Evolutionary conservation across 495 filamentous ascomycete genomes (phyloP).

Genomic region (Lepidopterella palustris): DNA sequence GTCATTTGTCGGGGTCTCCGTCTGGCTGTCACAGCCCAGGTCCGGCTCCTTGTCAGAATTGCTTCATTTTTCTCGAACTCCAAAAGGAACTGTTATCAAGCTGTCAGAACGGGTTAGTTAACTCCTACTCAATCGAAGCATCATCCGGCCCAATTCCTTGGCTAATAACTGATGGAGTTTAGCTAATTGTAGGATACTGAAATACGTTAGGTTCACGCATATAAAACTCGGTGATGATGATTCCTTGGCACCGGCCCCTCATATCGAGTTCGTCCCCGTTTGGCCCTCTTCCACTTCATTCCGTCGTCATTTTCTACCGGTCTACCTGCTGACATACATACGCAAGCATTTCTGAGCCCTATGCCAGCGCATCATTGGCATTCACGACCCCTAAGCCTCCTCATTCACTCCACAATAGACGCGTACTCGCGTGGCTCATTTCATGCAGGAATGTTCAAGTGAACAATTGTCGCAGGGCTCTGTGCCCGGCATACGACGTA

Average conservation of each 20-base stretch:
- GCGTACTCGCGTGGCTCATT: background rate
- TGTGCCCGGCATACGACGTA: too few species aligned
- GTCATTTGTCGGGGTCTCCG: too few species aligned
- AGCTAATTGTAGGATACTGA: background rate
- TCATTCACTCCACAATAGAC: background rate
- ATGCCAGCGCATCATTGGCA: background rate
- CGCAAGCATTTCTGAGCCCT: background rate
- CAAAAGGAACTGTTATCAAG: too few species aligned
- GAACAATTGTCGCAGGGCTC: too few species aligned
- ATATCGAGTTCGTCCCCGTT: background rate
- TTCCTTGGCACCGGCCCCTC: constrained; percentile 3
- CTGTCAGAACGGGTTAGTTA: too few species aligned
- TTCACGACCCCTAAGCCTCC: background rate
- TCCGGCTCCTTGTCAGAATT: background rate
- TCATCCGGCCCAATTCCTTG: background rate
- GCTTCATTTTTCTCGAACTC: background rate
- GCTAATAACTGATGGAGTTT: background rate
- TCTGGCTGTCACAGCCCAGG: too few species aligned
- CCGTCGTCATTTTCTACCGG: background rate
- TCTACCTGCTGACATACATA: background rate
- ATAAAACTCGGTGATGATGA: background rate
- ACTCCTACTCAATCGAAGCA: too few species aligned
- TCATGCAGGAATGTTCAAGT: too few species aligned
- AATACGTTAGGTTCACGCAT: background rate
- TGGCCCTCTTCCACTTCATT: background rate